Base-by-base conservation (phyloP, 192 early-diverging fungal species). In the Backusella sp. region DNA sequence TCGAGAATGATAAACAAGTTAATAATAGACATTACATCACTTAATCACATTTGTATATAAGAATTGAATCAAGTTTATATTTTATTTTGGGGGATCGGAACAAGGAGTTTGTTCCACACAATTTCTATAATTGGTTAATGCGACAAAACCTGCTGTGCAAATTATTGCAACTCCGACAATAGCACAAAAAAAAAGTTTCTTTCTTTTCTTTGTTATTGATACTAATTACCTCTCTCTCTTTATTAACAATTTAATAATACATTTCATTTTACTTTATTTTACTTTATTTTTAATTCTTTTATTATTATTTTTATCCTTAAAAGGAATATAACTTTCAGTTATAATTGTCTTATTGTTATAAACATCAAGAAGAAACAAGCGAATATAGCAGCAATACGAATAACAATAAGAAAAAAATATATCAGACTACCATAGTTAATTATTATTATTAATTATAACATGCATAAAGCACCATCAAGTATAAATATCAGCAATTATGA, bases 401-500 rank as follows among this genome's bases (percentile, higher is more conserved):
- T 19, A n/a, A 23, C n/a, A 56, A 23, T 56, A 56, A 56, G 8
- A 21, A 23, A 39, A 32, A 32, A 19, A 52, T 3, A 52, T 3
- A 19, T 49, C 6, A 19, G 46, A 49, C 4, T 7, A 49, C 46
- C 15, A 49, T 49, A n/a, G 46, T 49, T 49, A 49, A 49, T 49
- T 49, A 39, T 17, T 44, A 17, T 44, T 44, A 44, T 17, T 44
- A 17, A 44, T 44, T 17, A 49, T 49, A 49, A 30, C 21, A 69
- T 69, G 68, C 35, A 69, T 69, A 69, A 37, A 12, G 6, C 68
- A 39, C 9, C 68, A 37, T n/a, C 11, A 36, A 69, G 68, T 39
- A 41, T 69, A 41, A 69, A 21, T 23, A 21, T 15, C 56, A 62
- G 21, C 56, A 23, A 62, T 28, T 53, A 73, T 36, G 72, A 73